phyloP scores from a whole-genome alignment of 2,329 filamentous ascomycete species.

The Penicillium sp. region DNA sequence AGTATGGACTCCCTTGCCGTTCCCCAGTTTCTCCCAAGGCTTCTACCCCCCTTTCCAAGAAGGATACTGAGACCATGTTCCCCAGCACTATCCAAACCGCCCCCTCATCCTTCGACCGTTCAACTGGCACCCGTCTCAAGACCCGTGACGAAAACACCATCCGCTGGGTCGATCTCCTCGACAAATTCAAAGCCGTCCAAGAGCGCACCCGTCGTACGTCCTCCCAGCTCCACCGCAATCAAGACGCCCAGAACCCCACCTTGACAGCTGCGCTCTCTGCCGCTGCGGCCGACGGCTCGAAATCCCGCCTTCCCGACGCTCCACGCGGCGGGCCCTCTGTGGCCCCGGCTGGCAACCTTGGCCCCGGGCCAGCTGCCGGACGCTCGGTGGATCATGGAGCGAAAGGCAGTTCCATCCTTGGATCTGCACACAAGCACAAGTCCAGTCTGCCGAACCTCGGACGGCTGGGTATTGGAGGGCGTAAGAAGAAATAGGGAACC shows the following conservation, averaged over 20 bases:
- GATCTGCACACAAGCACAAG: constrained; percentile 59
- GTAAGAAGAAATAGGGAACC: constrained; percentile 49
- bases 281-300: constrained; percentile 29
- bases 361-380: constrained; percentile 33
- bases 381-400: constrained; percentile 15
- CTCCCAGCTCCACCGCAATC: constrained; percentile 48
- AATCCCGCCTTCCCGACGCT: constrained; percentile 39
- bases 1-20: constrained; percentile 58
- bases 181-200: constrained; percentile 91
- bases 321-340: constrained; percentile 31
- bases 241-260: constrained; percentile 48
- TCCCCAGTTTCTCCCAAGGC: constrained; percentile 4
- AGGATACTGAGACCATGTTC: constrained; percentile 3
- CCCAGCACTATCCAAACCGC: constrained; percentile 19
- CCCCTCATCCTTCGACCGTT: constrained; percentile 67
- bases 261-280: constrained; percentile 36
- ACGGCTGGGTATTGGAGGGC: constrained; percentile 69
- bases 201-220: constrained; percentile 74
- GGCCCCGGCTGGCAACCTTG: constrained; percentile 25
- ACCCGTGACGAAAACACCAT: constrained; percentile 81
- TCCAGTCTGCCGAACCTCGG: constrained; percentile 70
- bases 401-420: constrained; percentile 29
- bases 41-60: constrained; percentile 7
- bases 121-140: constrained; percentile 70
- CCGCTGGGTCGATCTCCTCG: constrained; percentile 87